phyloP scores from a whole-genome alignment of 108 stramenopile genomes.

The Cylindrotheca fusiformis region DNA sequence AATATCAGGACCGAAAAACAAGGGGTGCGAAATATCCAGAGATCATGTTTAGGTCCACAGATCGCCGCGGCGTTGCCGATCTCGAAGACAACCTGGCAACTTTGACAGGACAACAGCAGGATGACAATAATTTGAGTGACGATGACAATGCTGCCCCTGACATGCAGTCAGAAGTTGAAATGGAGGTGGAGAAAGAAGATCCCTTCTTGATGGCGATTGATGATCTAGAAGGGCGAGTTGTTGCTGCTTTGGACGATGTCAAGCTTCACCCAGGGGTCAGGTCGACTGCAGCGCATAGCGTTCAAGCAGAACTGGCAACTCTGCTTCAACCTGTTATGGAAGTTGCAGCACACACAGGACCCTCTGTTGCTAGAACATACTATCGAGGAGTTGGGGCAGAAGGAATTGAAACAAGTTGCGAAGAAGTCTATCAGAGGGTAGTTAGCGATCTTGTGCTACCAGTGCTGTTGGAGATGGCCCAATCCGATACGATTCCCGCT shows the following conservation, averaged over 20 bases:
- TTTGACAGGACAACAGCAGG: constrained; percentile 23
- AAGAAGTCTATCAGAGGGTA: constrained; percentile 68
- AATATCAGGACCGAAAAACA: neutral
- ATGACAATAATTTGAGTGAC: constrained; percentile 47
- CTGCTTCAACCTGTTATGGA: constrained; percentile 76
- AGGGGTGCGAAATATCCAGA: neutral
- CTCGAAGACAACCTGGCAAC: constrained; percentile 19
- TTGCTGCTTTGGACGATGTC: constrained; percentile 69
- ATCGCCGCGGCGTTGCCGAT: constrained; percentile 9
- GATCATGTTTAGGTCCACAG: constrained; percentile 28
- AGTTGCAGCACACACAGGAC: constrained; percentile 77
- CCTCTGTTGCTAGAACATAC: constrained; percentile 69
- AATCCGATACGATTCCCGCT: constrained; percentile 68
- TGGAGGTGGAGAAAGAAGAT: constrained; percentile 56
- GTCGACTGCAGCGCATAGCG: constrained; percentile 18
- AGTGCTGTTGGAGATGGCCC: constrained; percentile 73
- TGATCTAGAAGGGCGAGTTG: constrained; percentile 73
- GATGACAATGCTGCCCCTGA: constrained; percentile 67
- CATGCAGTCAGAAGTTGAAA: constrained; percentile 42
- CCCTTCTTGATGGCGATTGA: constrained; percentile 73
- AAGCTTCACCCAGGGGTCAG: constrained; percentile 63
- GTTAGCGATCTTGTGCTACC: constrained; percentile 75
- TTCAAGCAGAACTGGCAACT: constrained; percentile 71
- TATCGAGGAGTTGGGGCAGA: constrained; percentile 42
- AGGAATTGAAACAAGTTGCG: constrained; percentile 64